These are phyloP conservation scores for Pyricularia grisea DNA, from an alignment of 2,329 filamentous ascomycete genomes.

Conservation along the genomic window DNA sequence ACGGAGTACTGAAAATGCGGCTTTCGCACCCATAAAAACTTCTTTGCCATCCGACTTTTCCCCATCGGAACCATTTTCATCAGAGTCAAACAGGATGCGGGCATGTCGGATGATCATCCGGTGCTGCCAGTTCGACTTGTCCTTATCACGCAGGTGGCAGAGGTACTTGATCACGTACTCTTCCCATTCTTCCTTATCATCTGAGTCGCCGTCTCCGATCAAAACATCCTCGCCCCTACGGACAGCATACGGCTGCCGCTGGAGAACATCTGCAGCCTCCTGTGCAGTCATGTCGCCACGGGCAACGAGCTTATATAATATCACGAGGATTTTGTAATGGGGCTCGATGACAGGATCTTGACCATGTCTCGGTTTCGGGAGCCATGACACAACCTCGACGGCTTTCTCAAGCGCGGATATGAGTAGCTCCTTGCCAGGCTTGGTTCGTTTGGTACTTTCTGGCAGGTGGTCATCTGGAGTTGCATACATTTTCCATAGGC, in stretches of 20 bases:
- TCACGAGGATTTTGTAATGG: slow-evolving; percentile 81
- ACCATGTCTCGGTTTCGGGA: slow-evolving; percentile 46
- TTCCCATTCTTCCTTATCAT: slow-evolving; percentile 48
- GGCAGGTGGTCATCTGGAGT: slow-evolving; percentile 34
- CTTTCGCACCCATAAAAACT: slow-evolving; percentile 56
- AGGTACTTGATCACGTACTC: slow-evolving; percentile 43
- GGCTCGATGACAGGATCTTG: slow-evolving; percentile 78
- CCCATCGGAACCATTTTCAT: slow-evolving; percentile 13
- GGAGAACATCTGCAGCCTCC: slow-evolving; percentile 41
- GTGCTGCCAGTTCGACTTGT: slow-evolving; percentile 94
- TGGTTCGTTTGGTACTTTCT: slow-evolving; percentile 27
- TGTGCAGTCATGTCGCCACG: slow-evolving; percentile 36
- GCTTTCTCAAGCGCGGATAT: slow-evolving; percentile 41
- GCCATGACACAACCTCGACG: slow-evolving; percentile 37
- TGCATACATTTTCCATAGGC: slow-evolving; percentile 55
- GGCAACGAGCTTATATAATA: slow-evolving; percentile 72
- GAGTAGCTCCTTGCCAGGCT: slow-evolving; percentile 30
- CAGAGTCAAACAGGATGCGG: slow-evolving; percentile 41
- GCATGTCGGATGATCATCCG: slow-evolving; percentile 73
- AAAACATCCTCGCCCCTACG: slow-evolving; percentile 36
- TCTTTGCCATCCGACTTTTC: slow-evolving; percentile 41
- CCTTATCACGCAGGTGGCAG: slow-evolving; percentile 51
- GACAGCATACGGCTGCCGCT: slow-evolving; percentile 44
- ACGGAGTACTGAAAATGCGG: slow-evolving; percentile 68
- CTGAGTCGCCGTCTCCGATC: slow-evolving; percentile 33